Conservation (phyloP, 2,329 filamentous ascomycete species). For the Penicillium sp. region DNA sequence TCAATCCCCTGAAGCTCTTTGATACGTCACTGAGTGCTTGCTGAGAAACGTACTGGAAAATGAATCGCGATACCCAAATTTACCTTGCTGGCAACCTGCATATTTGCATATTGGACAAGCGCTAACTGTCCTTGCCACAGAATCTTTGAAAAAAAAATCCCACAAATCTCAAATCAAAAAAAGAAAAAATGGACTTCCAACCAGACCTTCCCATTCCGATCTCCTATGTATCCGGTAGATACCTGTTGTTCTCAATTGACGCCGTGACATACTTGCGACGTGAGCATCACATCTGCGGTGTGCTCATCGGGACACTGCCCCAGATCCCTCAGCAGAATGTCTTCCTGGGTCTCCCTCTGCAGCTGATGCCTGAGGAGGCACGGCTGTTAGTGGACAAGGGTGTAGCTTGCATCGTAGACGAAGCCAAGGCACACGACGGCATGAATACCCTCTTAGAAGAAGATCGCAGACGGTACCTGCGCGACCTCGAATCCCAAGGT, state of each 20-base stretch:
- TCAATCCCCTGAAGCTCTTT: slow-evolving; percentile 73
- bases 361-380: slow-evolving; percentile 89
- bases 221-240: slow-evolving; percentile 74
- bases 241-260: slow-evolving; percentile 85
- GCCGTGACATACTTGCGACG: slow-evolving; percentile 75
- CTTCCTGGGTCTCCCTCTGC: slow-evolving; percentile 82
- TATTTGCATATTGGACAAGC: slow-evolving; percentile 6
- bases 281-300: slow-evolving; percentile 78
- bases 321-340: slow-evolving; percentile 94
- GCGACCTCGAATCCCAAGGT: slow-evolving; percentile 56
- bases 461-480: slow-evolving; percentile 63
- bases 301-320: slow-evolving; percentile 82
- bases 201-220: slow-evolving; percentile 68
- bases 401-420: slow-evolving; percentile 78
- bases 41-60: slow-evolving; percentile 47
- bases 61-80: slow-evolving; percentile 25
- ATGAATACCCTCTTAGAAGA: slow-evolving; percentile 60
- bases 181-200: slow-evolving; percentile 34
- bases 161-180: slow-evolving; percentile 7
- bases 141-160: slow-evolving; percentile 15
- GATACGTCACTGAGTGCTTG: slow-evolving; percentile 42
- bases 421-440: slow-evolving; percentile 67
- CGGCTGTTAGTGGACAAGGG: slow-evolving; percentile 74
- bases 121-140: slow-evolving; percentile 20
- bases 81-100: neutral